Evolutionary conservation across 768 basidiomycete genomes (phyloP).

Genomic region (Dictyophora rubrovolvata): DNA sequence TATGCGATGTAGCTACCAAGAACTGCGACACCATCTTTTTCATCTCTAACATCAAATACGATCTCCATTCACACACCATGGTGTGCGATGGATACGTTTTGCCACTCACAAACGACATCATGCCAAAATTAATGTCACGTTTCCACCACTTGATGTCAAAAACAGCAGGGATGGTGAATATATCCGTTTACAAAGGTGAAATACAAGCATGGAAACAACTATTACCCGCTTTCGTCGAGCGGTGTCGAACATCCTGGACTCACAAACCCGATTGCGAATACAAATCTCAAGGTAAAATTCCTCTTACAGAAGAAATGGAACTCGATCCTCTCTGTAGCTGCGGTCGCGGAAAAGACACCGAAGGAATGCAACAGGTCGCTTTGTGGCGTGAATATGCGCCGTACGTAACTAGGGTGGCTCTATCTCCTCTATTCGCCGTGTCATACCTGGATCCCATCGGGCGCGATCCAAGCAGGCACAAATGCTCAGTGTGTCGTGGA

Average conservation of each 20-base stretch:
- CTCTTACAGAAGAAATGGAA: conserved; percentile 28
- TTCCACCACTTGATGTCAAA: conserved; percentile 21
- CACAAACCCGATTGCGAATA: conserved; percentile 13
- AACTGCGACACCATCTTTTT: conserved; percentile 34
- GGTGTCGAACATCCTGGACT: conserved; percentile 29
- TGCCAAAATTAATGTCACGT: conserved; percentile 17
- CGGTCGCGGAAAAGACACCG: conserved; percentile 38
- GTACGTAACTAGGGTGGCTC: conserved; percentile 38
- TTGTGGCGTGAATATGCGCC: conserved; percentile 32
- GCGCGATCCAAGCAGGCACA: conserved; percentile 1
- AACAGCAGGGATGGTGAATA: neutral
- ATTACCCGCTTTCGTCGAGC: conserved; percentile 40
- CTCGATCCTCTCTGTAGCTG: conserved; percentile 41
- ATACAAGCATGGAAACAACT: conserved; percentile 39
- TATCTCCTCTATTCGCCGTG: conserved; percentile 44
- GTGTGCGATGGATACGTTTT: conserved; percentile 41
- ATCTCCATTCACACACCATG: conserved; percentile 38
- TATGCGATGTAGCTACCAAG: conserved; percentile 13
- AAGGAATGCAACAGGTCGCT: conserved; percentile 22
- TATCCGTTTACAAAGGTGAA: conserved; percentile 24
- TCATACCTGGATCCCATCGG: conserved; percentile 36
- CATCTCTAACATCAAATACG: conserved; percentile 35
- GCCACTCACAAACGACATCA: conserved; percentile 21
- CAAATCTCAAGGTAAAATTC: conserved; percentile 35
- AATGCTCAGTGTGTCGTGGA: conserved; percentile 23